Evolutionary conservation across 2,329 filamentous ascomycete genomes (phyloP).

Genomic region (Talaromyces sp.): DNA sequence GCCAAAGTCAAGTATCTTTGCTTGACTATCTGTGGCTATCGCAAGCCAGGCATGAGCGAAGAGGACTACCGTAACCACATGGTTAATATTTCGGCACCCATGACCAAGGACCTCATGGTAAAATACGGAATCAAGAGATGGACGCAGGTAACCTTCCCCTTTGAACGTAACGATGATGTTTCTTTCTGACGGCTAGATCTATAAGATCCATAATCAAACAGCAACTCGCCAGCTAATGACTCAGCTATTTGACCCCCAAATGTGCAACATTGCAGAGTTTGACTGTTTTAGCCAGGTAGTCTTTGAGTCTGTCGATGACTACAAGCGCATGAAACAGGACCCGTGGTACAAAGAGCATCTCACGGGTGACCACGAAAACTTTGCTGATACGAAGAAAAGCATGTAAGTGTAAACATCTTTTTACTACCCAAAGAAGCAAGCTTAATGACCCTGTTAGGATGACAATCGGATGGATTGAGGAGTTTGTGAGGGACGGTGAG

Average conservation of each 20-base stretch:
- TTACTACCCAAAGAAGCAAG: not conserved
- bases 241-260: constrained; percentile 42
- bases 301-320: constrained; percentile 43
- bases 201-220: constrained; percentile 40
- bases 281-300: constrained; percentile 50
- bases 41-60: constrained; percentile 45
- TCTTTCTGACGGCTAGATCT: not conserved
- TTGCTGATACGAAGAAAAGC: constrained; percentile 47
- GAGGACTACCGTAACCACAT: constrained; percentile 47
- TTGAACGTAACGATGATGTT: not conserved
- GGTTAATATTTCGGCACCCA: constrained; percentile 42
- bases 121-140: constrained; percentile 47
- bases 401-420: constrained; percentile 12
- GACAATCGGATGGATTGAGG: constrained; percentile 46
- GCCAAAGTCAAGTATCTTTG: constrained; percentile 28
- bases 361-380: constrained; percentile 44
- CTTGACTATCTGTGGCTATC: constrained; percentile 48
- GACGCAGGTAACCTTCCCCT: constrained; percentile 33
- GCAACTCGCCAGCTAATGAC: constrained; percentile 38
- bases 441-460: constrained; percentile 23
- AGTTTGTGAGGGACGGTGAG: constrained; percentile 38
- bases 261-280: constrained; percentile 47
- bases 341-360: constrained; percentile 46
- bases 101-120: constrained; percentile 47
- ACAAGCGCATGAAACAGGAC: constrained; percentile 47